These are phyloP conservation scores for Pythium pyrilobum DNA, from an alignment of 352 stramenopile species.

Conservation along the genomic window DNA sequence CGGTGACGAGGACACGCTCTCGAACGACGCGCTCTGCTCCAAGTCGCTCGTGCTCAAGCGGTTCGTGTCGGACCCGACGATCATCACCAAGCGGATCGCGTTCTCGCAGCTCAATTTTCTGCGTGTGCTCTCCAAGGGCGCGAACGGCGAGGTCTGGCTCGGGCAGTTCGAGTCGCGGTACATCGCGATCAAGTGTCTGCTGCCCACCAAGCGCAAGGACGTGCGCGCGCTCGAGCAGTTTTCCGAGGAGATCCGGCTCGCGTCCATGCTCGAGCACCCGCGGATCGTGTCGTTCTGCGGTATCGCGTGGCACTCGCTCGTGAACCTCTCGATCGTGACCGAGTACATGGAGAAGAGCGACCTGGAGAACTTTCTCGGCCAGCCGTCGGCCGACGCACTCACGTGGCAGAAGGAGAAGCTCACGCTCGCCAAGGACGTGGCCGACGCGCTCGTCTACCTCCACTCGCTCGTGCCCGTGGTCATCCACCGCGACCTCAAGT, in stretches of 20 bases:
- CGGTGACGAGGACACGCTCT: slow-evolving; percentile 39
- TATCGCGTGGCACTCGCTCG: slow-evolving; percentile 70
- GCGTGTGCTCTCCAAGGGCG: slow-evolving; percentile 63
- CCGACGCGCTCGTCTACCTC: slow-evolving; percentile 64
- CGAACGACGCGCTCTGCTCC: slow-evolving; percentile 61
- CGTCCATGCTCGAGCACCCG: slow-evolving; percentile 69
- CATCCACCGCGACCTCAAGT: slow-evolving; percentile 73
- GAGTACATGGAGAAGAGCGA: slow-evolving; percentile 80
- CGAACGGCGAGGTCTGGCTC: slow-evolving; percentile 79
- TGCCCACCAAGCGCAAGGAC: slow-evolving; percentile 59
- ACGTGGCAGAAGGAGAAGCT: slow-evolving; percentile 60
- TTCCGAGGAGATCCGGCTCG: slow-evolving; percentile 75
- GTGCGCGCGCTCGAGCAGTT: slow-evolving; percentile 67
- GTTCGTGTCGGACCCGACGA: slow-evolving; percentile 61
- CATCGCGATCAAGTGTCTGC: slow-evolving; percentile 74
- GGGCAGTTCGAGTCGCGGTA: slow-evolving; percentile 68
- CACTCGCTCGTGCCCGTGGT: slow-evolving; percentile 60
- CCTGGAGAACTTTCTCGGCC: slow-evolving; percentile 42
- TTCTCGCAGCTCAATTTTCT: slow-evolving; percentile 73
- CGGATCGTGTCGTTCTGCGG: slow-evolving; percentile 80
- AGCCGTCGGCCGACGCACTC: slow-evolving; percentile 32
- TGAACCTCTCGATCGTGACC: slow-evolving; percentile 70
- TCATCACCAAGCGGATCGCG: slow-evolving; percentile 73
- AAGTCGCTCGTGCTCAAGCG: slow-evolving; percentile 45
- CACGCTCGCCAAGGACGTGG: slow-evolving; percentile 52